phyloP scores from a whole-genome alignment of 2,329 filamentous ascomycete species.

The Sporothrix pseudoabietina region DNA sequence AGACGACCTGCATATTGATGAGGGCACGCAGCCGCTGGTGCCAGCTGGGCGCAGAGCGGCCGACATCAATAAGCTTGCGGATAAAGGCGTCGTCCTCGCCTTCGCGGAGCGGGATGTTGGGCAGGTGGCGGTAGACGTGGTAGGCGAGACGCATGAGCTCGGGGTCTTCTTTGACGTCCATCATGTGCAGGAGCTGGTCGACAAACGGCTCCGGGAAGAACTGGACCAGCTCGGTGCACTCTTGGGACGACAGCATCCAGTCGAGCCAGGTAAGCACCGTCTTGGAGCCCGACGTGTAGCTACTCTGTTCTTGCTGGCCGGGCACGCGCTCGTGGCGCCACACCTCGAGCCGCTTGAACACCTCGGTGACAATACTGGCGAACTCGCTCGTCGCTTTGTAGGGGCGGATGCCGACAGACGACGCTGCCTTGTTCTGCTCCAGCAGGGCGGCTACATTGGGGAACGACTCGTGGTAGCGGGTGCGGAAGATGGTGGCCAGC shows the following conservation, averaged over 20 bases:
- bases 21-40: slow-evolving; percentile 92
- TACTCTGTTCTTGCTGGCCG: slow-evolving; percentile 88
- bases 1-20: slow-evolving; percentile 98
- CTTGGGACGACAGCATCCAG: slow-evolving; percentile 83
- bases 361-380: slow-evolving; percentile 66
- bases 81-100: slow-evolving; percentile 87
- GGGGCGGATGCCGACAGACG: slow-evolving; percentile 80
- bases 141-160: slow-evolving; percentile 94
- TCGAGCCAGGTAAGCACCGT: slow-evolving; percentile 96
- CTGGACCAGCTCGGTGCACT: slow-evolving; percentile 84
- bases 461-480: slow-evolving; percentile 92
- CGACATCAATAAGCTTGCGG: slow-evolving; percentile 81
- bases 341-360: slow-evolving; percentile 77
- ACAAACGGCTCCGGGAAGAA: slow-evolving; percentile 92
- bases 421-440: slow-evolving; percentile 74
- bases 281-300: slow-evolving; percentile 95
- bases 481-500: slow-evolving; percentile 84
- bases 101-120: slow-evolving; percentile 88
- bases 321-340: slow-evolving; percentile 85
- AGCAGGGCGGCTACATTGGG: slow-evolving; percentile 75
- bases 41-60: slow-evolving; percentile 82
- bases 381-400: slow-evolving; percentile 80
- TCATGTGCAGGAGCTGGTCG: slow-evolving; percentile 95
- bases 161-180: slow-evolving; percentile 98
- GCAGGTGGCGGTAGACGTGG: slow-evolving; percentile 93